Evolutionary conservation across 495 filamentous ascomycete species (phyloP), one percentile per base, ranked within the genome.

Genomic region (Hypoxylon trugodes): DNA sequence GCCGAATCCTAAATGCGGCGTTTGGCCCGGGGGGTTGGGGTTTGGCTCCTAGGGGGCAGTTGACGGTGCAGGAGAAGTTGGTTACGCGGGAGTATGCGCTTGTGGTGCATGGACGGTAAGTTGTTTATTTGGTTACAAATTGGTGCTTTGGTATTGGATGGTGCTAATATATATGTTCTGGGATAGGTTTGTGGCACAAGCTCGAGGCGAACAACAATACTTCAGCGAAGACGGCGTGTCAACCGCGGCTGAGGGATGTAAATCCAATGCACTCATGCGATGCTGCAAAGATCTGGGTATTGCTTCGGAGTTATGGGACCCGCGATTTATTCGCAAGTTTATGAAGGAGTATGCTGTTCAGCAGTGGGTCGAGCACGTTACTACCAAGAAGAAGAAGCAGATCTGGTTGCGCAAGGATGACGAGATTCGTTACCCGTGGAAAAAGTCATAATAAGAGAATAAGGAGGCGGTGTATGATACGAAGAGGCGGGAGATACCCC

Each of bases 11-110:
- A 64, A 97, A 97, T 70, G 72, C 78, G 33, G 93, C 95, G 0
- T 98, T 98, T 76, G 95, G 95, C 0, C 95, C 95, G 1, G 96
- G 96, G 2, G 95, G 89, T 1, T 98, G 95, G 95, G 96, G 95
- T 1, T 75, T 98, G 32, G 95, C 91, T 36, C 95, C 95, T 13
- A 77, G 95, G 16, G 90, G 94, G 10, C 92, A 96, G 81, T 89
- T 93, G 57, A 92, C 93, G 40, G 92, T 98, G 4, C 95, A 92
- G 19, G 85, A 87, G 42, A 94, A 88, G 79, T 78, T 89, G 32
- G 91, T 98, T 40, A 98, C 96, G 69, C 84, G 94, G 67, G 95
- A 98, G 81, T 98, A 96, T 80, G 95, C 92, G 41, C 82, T 98
- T 42, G 84, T 98, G 53, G 93, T 87, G 59, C 82, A 92, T 73